Percentiles rank a stretch among this genome's conserved stretches.
These are phyloP conservation scores for Boletus pseudopeckii DNA, from an alignment of 768 basidiomycete species.

Conservation along the genomic window DNA sequence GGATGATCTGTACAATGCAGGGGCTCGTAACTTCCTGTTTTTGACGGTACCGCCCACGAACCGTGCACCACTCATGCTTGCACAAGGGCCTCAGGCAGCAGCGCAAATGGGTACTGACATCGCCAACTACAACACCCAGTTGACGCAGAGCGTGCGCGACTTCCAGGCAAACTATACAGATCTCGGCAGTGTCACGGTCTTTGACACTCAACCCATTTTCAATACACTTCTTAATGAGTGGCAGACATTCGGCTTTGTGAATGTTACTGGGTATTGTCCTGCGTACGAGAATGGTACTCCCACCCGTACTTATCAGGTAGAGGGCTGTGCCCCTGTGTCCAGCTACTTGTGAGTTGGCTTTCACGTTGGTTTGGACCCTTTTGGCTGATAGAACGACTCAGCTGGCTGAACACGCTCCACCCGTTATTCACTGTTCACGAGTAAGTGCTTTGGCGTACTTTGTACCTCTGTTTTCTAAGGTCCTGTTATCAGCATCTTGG, in stretches of 20 bases:
- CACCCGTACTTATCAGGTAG: slow-evolving; percentile 47
- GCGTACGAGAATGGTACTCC: slow-evolving; percentile 60
- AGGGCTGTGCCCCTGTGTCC: slow-evolving; percentile 58
- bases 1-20: slow-evolving; percentile 28
- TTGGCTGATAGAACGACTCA: slow-evolving; percentile 18
- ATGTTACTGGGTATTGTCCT: slow-evolving; percentile 55
- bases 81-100: slow-evolving; percentile 32
- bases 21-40: slow-evolving; percentile 61
- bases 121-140: slow-evolving; percentile 49
- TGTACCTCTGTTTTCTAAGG: neutral
- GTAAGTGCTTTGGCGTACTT: slow-evolving; percentile 34
- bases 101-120: slow-evolving; percentile 35
- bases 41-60: slow-evolving; percentile 60
- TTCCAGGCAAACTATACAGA: slow-evolving; percentile 43
- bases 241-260: slow-evolving; percentile 52
- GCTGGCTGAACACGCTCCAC: slow-evolving; percentile 61
- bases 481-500: slow-evolving; percentile 39
- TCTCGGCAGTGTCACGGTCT: slow-evolving; percentile 45
- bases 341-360: slow-evolving; percentile 56
- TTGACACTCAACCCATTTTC: slow-evolving; percentile 58
- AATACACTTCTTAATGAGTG: slow-evolving; percentile 55
- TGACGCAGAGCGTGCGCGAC: slow-evolving; percentile 33
- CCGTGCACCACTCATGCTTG: slow-evolving; percentile 51
- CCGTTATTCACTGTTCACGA: slow-evolving; percentile 62
- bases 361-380: neutral